Percentiles rank a stretch among this genome's conserved stretches.
Conservation (phyloP, 179 eudicot genomes). For the Camellia oleifera region DNA sequence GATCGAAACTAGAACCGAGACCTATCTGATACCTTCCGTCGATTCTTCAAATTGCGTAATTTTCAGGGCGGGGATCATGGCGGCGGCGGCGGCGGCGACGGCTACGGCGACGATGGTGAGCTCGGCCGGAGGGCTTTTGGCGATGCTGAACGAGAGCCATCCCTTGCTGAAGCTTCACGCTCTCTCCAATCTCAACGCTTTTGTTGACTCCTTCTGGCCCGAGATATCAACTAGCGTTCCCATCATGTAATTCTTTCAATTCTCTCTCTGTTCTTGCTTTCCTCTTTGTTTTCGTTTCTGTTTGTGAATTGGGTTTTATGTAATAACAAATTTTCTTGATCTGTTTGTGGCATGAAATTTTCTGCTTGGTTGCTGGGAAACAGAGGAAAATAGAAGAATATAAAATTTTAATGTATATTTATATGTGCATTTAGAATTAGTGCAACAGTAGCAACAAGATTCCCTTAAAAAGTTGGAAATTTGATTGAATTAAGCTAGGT, state of each 20-base stretch:
- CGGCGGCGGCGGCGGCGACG: conserved; percentile 21
- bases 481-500: conserved; percentile 2
- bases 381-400: neutral
- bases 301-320: neutral
- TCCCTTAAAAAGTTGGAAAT: neutral
- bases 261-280: neutral
- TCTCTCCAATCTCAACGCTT: conserved; percentile 65
- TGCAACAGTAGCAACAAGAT: neutral
- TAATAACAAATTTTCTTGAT: neutral
- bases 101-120: conserved; percentile 78
- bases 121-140: conserved; percentile 77
- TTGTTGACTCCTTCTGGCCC: conserved; percentile 81
- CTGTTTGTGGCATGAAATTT: neutral
- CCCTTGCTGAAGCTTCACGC: conserved; percentile 78
- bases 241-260: conserved; percentile 42
- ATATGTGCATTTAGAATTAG: neutral
- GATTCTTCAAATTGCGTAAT: neutral
- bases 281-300: neutral
- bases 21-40: neutral
- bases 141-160: conserved; percentile 75
- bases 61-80: too few species aligned
- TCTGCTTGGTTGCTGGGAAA: neutral
- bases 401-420: neutral
- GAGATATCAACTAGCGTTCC: conserved; percentile 91
- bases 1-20: neutral